Evolutionary conservation across 305 asterid species (phyloP).

Genomic region (Solanum hybrid): DNA sequence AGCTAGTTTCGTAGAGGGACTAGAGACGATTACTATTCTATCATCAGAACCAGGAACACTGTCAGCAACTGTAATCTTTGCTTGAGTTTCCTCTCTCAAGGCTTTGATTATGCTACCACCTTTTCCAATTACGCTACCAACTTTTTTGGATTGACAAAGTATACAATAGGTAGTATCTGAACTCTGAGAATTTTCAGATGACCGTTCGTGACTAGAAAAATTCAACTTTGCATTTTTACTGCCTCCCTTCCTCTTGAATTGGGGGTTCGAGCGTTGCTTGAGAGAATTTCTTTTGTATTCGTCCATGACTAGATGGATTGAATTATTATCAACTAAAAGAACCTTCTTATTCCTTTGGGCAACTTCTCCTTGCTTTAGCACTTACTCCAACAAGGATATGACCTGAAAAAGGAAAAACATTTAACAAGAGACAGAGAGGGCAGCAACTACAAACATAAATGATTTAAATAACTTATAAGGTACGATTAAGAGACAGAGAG

Average conservation of each 20-base stretch:
- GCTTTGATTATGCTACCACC: constrained; percentile 71
- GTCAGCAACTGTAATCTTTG: constrained; percentile 68
- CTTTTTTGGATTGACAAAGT: constrained; percentile 56
- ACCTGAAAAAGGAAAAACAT: constrained; percentile 5
- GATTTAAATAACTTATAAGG: neutral
- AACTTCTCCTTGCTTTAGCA: neutral
- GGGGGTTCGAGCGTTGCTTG: constrained; percentile 39
- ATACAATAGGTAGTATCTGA: constrained; percentile 55
- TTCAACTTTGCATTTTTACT: constrained; percentile 42
- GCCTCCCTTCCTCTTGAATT: constrained; percentile 50
- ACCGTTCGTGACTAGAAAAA: constrained; percentile 26
- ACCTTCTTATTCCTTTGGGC: neutral
- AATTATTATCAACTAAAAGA: neutral
- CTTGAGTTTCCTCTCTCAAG: constrained; percentile 77
- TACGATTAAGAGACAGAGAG: neutral
- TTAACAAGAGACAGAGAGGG: neutral
- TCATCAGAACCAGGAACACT: constrained; percentile 65
- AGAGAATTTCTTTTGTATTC: constrained; percentile 34
- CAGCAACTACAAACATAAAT: neutral
- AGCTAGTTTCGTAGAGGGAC: constrained; percentile 51
- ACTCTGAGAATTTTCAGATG: constrained; percentile 30
- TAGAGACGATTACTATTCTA: constrained; percentile 51
- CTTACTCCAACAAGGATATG: neutral
- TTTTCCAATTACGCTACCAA: constrained; percentile 84
- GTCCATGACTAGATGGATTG: constrained; percentile 39